Evolutionary conservation across 1,139 yeast genomes (phyloP), one percentile per base, ranked within the genome.

Genomic region (Lodderomyces theae): DNA sequence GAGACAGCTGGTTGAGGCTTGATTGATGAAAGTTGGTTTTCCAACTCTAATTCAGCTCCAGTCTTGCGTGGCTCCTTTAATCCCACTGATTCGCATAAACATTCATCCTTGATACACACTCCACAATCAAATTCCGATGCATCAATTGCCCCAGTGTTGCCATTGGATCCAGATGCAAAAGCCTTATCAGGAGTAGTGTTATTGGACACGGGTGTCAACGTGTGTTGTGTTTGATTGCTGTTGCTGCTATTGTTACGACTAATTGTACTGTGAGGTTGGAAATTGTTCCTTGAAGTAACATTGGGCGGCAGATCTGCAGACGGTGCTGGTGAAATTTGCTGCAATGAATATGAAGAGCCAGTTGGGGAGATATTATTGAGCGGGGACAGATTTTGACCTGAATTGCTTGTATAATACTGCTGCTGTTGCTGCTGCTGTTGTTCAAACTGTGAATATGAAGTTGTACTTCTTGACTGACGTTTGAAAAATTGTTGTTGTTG

Each of bases 31-130:
- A 75, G 47, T 10, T 66, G 56, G 21, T 66, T 66, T 43, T 67
- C 66, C 34, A 69, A 51, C 4, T 38, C 37, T 15, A 24, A 24
- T 21, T 31, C 16, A 17, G 38, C 30, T n/a, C 34, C 40, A 38
- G 34, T 35, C 12, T 26, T 26, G 17, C 19, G 19, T 6, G 46
- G 47, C 16, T 52, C 54, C 48, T 73, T 79, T 39, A 80, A 57
- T 1, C 88, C 89, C n/a, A 80, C 77, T 2, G 72, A 63, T 42
- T 77, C 89, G 58, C 90, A 84, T 10, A 83, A 61, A 54, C 92
- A 84, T 42, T 78, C 82, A 39, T 83, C 90, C 55, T 81, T 81
- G 36, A 71, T 60, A 56, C 92, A 84, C 3, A 80, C 79, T 1
- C 84, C 85, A 57, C 92, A 84, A 50, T 74, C 79, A 44, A 66